These are phyloP conservation scores for Rusavskia elegans DNA, from an alignment of 495 filamentous ascomycete species.

Conservation along the genomic window DNA sequence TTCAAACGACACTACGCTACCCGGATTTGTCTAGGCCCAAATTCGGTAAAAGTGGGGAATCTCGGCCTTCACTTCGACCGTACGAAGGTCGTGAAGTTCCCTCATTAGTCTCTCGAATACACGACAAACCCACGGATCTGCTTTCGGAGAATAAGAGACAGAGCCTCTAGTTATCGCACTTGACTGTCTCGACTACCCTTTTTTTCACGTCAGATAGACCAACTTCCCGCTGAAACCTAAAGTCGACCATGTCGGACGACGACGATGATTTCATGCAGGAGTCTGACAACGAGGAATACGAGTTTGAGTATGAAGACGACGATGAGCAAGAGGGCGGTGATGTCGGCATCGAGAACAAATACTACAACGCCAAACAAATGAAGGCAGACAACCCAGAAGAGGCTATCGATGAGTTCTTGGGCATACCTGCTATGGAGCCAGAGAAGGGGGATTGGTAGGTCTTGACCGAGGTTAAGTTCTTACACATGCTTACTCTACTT, in stretches of 20 bases:
- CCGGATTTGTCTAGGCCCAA: too few species aligned
- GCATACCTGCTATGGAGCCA: conserved; percentile 63
- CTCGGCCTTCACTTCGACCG: too few species aligned
- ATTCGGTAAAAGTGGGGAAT: too few species aligned
- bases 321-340: conserved; percentile 79
- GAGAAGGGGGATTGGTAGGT: conserved; percentile 83
- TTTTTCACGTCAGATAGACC: too few species aligned
- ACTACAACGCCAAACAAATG: conserved; percentile 98
- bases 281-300: conserved; percentile 89
- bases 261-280: conserved; percentile 98
- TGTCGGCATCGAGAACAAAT: conserved; percentile 96
- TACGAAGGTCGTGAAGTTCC: too few species aligned
- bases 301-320: conserved; percentile 91
- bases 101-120: too few species aligned
- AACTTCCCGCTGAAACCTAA: too few species aligned
- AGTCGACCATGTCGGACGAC: conserved; percentile 76
- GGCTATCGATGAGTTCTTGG: conserved; percentile 82
- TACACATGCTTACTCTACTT: not conserved
- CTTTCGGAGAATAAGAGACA: too few species aligned
- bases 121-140: too few species aligned
- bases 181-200: too few species aligned
- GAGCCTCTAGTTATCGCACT: too few species aligned
- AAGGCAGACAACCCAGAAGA: conserved; percentile 76
- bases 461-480: not conserved
- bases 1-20: too few species aligned